Evolutionary conservation across 768 basidiomycete species (phyloP).

Genomic region (Naematelia aurantialba): DNA sequence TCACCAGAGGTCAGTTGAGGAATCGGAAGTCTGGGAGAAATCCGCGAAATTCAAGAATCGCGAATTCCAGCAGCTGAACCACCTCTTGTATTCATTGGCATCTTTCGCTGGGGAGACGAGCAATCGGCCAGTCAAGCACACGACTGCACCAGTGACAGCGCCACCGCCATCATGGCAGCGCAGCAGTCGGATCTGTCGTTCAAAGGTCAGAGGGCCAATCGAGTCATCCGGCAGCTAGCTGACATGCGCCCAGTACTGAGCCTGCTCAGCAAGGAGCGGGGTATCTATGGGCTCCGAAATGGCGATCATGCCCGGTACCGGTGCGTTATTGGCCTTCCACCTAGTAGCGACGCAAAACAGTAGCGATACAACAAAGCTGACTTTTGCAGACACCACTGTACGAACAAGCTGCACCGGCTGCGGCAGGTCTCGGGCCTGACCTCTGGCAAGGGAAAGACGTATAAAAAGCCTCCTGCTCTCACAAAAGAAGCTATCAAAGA

Average conservation of each 20-base stretch:
- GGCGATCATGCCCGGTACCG: constrained; percentile 82
- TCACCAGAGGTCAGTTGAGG: too few relatives aligned
- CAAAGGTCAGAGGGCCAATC: constrained; percentile 31
- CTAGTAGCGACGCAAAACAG: too few relatives aligned
- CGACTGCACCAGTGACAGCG: too few relatives aligned
- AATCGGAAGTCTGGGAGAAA: constrained; percentile 1
- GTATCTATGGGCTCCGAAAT: constrained; percentile 83
- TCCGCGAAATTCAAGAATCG: not conserved
- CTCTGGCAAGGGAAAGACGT: constrained; percentile 83
- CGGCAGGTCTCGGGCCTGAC: constrained; percentile 78
- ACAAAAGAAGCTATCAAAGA: constrained; percentile 69
- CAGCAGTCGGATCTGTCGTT: constrained; percentile 30
- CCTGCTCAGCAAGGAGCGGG: constrained; percentile 82
- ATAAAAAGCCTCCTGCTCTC: constrained; percentile 73
- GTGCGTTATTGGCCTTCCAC: constrained; percentile 51
- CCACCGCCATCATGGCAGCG: not conserved
- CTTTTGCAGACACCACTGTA: constrained; percentile 73
- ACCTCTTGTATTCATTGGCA: not conserved
- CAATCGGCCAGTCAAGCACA: too few relatives aligned
- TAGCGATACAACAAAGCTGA: too few relatives aligned
- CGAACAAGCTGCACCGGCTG: constrained; percentile 81
- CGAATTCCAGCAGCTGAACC: not conserved
- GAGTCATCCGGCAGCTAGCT: not conserved
- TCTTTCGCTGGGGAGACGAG: too few relatives aligned
- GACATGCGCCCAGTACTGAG: constrained; percentile 62